These are phyloP conservation scores for Blastobotrys peoriensis DNA, from an alignment of 805 yeast genomes.

Conservation along the genomic window DNA sequence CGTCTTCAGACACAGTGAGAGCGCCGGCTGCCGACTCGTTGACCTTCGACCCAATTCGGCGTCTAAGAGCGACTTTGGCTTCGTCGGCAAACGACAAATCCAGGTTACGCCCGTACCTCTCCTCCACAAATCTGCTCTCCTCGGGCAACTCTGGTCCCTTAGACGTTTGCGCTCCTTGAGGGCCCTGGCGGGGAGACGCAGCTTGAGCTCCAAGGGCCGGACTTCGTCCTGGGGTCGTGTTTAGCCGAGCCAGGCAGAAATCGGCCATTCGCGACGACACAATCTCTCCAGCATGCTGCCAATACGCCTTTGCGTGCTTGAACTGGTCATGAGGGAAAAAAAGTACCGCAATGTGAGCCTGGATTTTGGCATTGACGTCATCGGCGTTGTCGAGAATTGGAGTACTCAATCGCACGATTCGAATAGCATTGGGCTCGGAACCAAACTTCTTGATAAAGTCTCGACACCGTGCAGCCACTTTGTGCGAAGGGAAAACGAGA, in stretches of 20 bases:
- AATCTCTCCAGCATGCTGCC: conserved; percentile 99
- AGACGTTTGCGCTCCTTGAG: conserved; percentile 11
- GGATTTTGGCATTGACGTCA: conserved; percentile 38
- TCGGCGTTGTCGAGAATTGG: conserved; percentile 14
- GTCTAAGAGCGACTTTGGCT: conserved; percentile 68
- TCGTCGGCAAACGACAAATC: conserved; percentile 68
- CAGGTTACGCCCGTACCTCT: conserved; percentile 83
- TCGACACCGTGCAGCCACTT: conserved; percentile 78
- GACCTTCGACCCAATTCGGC: conserved; percentile 67
- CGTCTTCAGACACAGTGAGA: conserved; percentile 36
- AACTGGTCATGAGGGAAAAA: conserved; percentile 60
- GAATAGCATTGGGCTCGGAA: conserved; percentile 47
- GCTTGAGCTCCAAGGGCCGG: background rate
- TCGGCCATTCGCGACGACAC: conserved; percentile 86
- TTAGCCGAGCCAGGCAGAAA: conserved; percentile 39
- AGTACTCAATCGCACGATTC: conserved; percentile 24
- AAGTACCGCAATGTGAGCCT: conserved; percentile 70
- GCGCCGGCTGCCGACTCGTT: conserved; percentile 36
- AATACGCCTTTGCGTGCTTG: conserved; percentile 71
- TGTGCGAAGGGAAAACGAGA: conserved; percentile 71
- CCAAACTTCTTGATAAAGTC: conserved; percentile 51
- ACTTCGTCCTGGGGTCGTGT: conserved; percentile 35
- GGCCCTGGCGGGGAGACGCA: conserved; percentile 3
- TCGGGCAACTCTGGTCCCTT: background rate
- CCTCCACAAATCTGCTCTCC: conserved; percentile 68